Evolutionary conservation across 305 asterid genomes (phyloP).

Genomic region (Caryopteris hybrid): DNA sequence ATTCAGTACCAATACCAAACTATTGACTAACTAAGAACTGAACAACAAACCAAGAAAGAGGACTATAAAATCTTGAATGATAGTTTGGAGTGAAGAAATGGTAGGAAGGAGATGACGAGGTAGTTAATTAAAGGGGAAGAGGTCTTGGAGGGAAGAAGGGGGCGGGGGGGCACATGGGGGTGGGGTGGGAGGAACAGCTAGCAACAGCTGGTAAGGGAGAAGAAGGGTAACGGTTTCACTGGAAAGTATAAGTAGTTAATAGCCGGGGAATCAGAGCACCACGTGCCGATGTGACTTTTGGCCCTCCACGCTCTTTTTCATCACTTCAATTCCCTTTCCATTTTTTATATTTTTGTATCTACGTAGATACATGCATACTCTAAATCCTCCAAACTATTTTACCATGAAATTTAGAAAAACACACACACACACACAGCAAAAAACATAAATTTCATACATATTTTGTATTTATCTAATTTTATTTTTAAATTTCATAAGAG

Average conservation of each 20-base stretch:
- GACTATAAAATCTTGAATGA: background rate
- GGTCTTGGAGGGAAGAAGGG: slow-evolving; percentile 21
- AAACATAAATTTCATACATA: no score
- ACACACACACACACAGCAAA: no score
- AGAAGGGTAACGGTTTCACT: slow-evolving; percentile 23
- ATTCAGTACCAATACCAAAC: background rate
- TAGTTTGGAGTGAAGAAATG: background rate
- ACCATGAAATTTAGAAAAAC: no score
- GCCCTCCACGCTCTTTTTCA: slow-evolving; percentile 1
- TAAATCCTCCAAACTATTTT: no score
- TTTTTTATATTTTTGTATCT: no score
- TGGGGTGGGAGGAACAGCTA: slow-evolving; percentile 60
- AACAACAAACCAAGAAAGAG: no score
- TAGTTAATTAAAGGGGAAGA: slow-evolving; percentile 3
- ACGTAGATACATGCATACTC: no score
- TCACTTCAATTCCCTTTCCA: no score
- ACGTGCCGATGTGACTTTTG: slow-evolving; percentile 75
- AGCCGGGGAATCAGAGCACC: slow-evolving; percentile 65
- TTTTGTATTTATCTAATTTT: no score
- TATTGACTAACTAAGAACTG: no score
- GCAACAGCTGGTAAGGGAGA: slow-evolving; percentile 65
- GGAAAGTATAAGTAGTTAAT: slow-evolving; percentile 33
- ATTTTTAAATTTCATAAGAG: no score
- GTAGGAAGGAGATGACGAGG: background rate
- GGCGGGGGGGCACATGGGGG: slow-evolving; percentile 24